Evolutionary conservation across 176 grass and related monocot genomes (phyloP).

Genomic region (Oropetium thomaeum): DNA sequence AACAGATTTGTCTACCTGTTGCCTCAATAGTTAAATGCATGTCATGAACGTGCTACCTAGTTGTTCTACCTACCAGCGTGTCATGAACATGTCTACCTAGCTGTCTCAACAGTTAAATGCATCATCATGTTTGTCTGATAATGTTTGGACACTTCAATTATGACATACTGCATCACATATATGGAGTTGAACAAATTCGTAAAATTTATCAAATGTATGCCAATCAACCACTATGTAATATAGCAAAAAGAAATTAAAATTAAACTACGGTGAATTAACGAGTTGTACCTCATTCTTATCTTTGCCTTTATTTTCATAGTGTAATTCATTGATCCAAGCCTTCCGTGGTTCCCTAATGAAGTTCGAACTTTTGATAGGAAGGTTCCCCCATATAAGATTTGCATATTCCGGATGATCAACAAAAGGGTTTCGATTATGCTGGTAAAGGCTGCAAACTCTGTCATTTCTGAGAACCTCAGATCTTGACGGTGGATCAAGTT

Average conservation of each 20-base stretch:
- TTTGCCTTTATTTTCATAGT: slow-evolving; percentile 43
- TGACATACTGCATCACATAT: not conserved
- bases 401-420: slow-evolving; percentile 74
- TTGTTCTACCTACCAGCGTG: no score
- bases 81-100: not conserved
- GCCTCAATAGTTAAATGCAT: no score
- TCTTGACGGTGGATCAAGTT: slow-evolving; percentile 69
- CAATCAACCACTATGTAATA: not conserved
- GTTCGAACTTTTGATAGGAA: slow-evolving; percentile 11
- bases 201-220: not conserved
- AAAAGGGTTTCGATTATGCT: slow-evolving; percentile 83
- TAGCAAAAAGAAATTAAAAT: not conserved
- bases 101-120: not conserved
- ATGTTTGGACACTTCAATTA: not conserved
- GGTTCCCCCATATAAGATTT: slow-evolving; percentile 60
- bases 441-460: slow-evolving; percentile 62
- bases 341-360: not conserved
- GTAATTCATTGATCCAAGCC: slow-evolving; percentile 45
- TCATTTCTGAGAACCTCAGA: slow-evolving; percentile 61
- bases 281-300: slow-evolving; percentile 35
- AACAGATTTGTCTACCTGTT: no score
- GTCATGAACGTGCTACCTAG: not conserved
- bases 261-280: not conserved
- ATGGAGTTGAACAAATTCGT: not conserved
- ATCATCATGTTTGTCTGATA: not conserved